Conservation (phyloP, 768 basidiomycete species). For the Termitomyces sp. region DNA sequence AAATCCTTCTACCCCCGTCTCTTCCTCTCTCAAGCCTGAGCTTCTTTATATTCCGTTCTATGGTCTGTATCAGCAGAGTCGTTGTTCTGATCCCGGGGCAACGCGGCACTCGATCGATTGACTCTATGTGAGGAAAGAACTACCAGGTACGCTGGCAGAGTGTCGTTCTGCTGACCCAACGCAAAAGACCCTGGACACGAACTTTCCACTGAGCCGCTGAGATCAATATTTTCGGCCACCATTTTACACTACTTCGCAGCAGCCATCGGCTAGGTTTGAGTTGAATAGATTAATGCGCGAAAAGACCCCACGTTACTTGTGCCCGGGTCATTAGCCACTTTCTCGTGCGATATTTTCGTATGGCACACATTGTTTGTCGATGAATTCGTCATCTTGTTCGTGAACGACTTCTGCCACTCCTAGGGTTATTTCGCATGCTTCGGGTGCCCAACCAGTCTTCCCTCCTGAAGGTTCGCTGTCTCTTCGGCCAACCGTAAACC, state of each 20-base stretch:
- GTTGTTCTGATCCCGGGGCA: neutral
- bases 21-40: neutral
- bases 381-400: neutral
- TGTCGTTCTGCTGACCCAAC: slow-evolving; percentile 9
- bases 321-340: neutral
- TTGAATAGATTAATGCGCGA: neutral
- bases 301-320: neutral
- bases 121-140: slow-evolving; percentile 8
- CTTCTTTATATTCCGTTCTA: neutral
- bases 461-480: neutral
- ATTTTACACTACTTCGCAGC: neutral
- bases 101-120: neutral
- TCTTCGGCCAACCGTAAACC: neutral
- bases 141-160: slow-evolving; percentile 9
- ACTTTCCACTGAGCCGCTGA: neutral
- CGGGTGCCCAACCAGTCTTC: neutral
- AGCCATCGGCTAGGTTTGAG: neutral
- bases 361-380: slow-evolving; percentile 8
- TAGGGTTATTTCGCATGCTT: neutral
- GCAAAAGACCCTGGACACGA: slow-evolving; percentile 9
- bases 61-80: neutral
- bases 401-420: neutral
- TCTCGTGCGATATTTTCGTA: slow-evolving; percentile 5
- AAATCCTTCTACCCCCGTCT: neutral
- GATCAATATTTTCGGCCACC: neutral